These are phyloP conservation scores for Cordyceps cateniannulata DNA, from an alignment of 2,329 filamentous ascomycete species.

Conservation along the genomic window DNA sequence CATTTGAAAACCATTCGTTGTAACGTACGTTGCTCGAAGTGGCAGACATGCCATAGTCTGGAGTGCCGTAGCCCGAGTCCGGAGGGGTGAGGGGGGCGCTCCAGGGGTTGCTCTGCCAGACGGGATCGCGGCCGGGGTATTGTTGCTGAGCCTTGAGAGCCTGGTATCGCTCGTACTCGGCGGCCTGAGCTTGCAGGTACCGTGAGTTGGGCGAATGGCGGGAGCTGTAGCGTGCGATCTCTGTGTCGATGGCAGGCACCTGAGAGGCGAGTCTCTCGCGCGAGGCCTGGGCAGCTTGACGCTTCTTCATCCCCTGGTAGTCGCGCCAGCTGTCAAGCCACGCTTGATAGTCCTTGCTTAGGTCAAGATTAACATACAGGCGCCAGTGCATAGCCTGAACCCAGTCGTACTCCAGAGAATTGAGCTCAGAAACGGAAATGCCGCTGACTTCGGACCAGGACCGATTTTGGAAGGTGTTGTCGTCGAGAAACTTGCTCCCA, in stretches of 20 bases:
- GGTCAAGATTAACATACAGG: slow-evolving; percentile 78
- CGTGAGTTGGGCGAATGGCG: slow-evolving; percentile 32
- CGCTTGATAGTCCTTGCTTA: slow-evolving; percentile 63
- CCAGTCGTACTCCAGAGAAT: slow-evolving; percentile 83
- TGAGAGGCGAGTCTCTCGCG: slow-evolving; percentile 45
- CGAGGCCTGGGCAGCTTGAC: slow-evolving; percentile 39
- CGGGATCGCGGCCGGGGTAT: slow-evolving; percentile 40
- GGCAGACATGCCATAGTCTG: slow-evolving; percentile 51
- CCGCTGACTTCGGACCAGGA: slow-evolving; percentile 95
- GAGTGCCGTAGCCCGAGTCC: slow-evolving; percentile 56
- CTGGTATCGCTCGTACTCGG: slow-evolving; percentile 46
- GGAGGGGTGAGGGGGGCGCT: slow-evolving; percentile 50
- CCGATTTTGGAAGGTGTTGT: slow-evolving; percentile 96
- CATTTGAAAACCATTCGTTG: slow-evolving; percentile 50
- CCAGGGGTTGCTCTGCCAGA: slow-evolving; percentile 40
- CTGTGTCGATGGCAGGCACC: slow-evolving; percentile 41
- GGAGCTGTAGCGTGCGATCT: slow-evolving; percentile 32
- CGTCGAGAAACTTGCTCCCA: slow-evolving; percentile 92
- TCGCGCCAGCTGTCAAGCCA: slow-evolving; percentile 56
- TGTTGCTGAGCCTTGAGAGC: slow-evolving; percentile 36
- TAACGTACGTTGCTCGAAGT: slow-evolving; percentile 49
- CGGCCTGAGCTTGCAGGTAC: slow-evolving; percentile 50
- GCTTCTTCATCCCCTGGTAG: slow-evolving; percentile 50
- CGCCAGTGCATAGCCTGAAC: slow-evolving; percentile 74
- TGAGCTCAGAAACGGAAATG: slow-evolving; percentile 77